A percentile compares a stretch with the other conserved stretches of the same genome.
phyloP scores from a whole-genome alignment of 441 rosid species.

The Gossypium trilobum region DNA sequence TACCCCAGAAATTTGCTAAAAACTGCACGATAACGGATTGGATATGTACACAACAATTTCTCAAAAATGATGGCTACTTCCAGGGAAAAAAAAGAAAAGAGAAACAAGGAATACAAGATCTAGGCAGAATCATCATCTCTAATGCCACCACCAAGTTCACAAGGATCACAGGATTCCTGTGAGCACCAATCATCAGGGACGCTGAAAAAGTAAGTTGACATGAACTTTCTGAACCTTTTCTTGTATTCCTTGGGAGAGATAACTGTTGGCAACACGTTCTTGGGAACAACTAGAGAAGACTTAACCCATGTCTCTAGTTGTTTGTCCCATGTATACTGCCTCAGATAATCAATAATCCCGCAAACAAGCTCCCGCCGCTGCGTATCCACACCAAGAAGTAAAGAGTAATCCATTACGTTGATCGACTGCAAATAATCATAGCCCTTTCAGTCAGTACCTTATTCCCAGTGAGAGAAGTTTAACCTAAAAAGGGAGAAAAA shows the following conservation, averaged over 20 bases:
- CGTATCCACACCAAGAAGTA: conserved; percentile 78
- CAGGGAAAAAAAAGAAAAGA: not conserved
- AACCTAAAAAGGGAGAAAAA: not conserved
- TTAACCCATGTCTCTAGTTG: conserved; percentile 95
- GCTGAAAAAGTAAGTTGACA: conserved; percentile 69
- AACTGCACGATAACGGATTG: conserved; percentile 47
- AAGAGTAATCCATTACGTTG: conserved; percentile 95
- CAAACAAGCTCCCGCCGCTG: conserved; percentile 69
- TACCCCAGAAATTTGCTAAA: conserved; percentile 58
- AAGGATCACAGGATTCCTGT: conserved; percentile 28
- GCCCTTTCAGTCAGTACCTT: not conserved
- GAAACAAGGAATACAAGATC: conserved; percentile 1
- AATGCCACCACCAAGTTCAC: conserved; percentile 39
- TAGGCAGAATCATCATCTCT: conserved; percentile 10
- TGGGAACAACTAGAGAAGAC: conserved; percentile 75
- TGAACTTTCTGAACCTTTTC: conserved; percentile 83
- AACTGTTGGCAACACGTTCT: conserved; percentile 70
- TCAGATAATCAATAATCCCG: conserved; percentile 89
- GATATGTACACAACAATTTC: conserved; percentile 30
- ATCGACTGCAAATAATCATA: conserved; percentile 43
- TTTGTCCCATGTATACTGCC: conserved; percentile 98
- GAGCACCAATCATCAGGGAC: conserved; percentile 89
- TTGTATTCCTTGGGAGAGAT: conserved; percentile 89
- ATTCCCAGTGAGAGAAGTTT: not conserved
- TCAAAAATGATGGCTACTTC: conserved; percentile 1